Evolutionary conservation across 129 eudicot species (phyloP).

Genomic region (Centaurea solstitialis): DNA sequence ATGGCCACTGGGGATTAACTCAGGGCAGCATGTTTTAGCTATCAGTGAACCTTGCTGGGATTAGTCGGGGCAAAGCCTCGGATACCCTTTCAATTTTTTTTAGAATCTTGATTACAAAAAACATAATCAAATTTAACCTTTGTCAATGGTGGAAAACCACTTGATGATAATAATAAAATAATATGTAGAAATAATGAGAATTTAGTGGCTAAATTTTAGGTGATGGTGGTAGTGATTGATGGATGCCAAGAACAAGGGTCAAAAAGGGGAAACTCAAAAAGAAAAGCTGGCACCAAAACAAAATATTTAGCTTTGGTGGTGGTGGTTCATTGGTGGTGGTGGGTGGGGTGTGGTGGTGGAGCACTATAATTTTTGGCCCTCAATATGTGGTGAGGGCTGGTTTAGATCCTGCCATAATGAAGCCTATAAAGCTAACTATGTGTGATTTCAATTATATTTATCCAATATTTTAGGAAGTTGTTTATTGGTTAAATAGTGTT

Average conservation of each 20-base stretch:
- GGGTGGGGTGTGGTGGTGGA: constrained; percentile 16
- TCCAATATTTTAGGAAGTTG: background rate
- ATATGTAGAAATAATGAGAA: background rate
- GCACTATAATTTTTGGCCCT: constrained; percentile 15
- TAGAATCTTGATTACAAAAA: background rate
- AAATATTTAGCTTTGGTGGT: background rate
- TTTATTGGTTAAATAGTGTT: no score
- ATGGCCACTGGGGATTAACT: no score
- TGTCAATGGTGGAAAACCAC: background rate
- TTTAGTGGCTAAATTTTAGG: background rate
- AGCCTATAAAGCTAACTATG: constrained; percentile 1
- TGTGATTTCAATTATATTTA: background rate
- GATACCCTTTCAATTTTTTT: no score
- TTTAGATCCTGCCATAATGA: constrained; percentile 6
- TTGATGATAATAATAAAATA: background rate
- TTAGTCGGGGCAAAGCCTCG: no score
- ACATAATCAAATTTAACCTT: background rate
- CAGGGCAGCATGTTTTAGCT: no score
- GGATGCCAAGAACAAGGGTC: background rate
- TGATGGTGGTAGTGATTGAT: background rate
- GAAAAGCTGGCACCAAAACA: constrained; percentile 5
- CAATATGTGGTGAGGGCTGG: constrained; percentile 41
- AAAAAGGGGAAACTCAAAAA: background rate
- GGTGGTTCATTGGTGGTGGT: constrained; percentile 13
- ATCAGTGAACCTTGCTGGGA: no score